Evolutionary conservation across 2,329 filamentous ascomycete genomes (phyloP).

Genomic region (Rhynchosporium graminicola): DNA sequence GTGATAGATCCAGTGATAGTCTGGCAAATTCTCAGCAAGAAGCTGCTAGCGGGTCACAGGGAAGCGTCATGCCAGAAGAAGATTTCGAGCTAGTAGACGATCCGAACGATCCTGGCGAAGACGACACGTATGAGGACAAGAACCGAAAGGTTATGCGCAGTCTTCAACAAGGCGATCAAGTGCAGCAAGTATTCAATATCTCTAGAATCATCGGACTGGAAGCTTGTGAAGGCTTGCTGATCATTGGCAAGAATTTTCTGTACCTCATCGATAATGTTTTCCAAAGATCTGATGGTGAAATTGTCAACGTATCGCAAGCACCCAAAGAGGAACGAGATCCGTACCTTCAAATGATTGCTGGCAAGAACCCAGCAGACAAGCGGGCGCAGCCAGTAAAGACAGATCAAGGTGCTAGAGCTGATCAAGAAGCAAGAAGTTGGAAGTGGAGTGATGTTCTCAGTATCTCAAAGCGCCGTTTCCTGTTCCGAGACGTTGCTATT

Average conservation of each 20-base stretch:
- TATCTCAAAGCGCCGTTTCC: constrained; percentile 90
- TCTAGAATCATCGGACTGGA: constrained; percentile 93
- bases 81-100: constrained; percentile 97
- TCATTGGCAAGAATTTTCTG: constrained; percentile 86
- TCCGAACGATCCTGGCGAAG: constrained; percentile 81
- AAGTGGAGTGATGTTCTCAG: constrained; percentile 93
- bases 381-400: constrained; percentile 55
- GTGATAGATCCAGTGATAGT: constrained; percentile 22
- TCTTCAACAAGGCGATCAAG: constrained; percentile 84
- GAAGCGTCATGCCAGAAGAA: constrained; percentile 60
- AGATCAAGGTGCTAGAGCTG: constrained; percentile 77
- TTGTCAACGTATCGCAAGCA: constrained; percentile 94
- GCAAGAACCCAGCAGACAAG: constrained; percentile 62
- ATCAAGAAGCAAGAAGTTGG: constrained; percentile 88
- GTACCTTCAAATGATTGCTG: constrained; percentile 91
- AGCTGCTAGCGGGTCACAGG: constrained; percentile 24
- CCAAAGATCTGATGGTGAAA: constrained; percentile 90
- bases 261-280: constrained; percentile 98
- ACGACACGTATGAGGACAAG: constrained; percentile 89
- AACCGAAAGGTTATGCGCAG: constrained; percentile 97
- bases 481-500: constrained; percentile 94
- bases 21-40: constrained; percentile 25
- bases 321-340: constrained; percentile 90
- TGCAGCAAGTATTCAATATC: constrained; percentile 93
- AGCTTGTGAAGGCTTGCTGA: constrained; percentile 88